phyloP scores from a whole-genome alignment of 2,329 filamentous ascomycete genomes.

The Fusarium temperatum region DNA sequence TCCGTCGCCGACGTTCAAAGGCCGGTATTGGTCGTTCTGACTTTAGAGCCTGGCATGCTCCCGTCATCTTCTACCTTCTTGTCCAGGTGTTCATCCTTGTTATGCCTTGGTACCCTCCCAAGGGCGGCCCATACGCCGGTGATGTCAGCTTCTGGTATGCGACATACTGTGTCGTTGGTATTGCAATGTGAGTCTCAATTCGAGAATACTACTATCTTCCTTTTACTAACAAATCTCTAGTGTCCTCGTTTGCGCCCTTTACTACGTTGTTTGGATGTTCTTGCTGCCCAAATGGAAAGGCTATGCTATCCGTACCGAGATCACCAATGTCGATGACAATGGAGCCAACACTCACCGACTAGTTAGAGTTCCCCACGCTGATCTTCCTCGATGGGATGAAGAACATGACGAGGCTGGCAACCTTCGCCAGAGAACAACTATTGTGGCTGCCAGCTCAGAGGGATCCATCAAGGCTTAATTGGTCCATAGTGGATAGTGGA shows the following conservation, averaged over 20 bases:
- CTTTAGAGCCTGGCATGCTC: constrained; percentile 68
- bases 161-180: constrained; percentile 72
- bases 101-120: constrained; percentile 78
- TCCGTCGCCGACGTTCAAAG: constrained; percentile 63
- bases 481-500: too few species aligned
- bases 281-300: constrained; percentile 61
- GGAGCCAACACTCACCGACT: constrained; percentile 57
- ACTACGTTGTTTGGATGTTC: constrained; percentile 68
- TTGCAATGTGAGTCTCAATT: constrained; percentile 64
- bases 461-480: background rate
- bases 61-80: constrained; percentile 67
- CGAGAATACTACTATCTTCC: accelerated
- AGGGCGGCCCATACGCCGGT: constrained; percentile 65
- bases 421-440: background rate
- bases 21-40: constrained; percentile 58
- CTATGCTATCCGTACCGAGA: constrained; percentile 65
- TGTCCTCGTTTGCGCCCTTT: constrained; percentile 61
- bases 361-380: constrained; percentile 60
- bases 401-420: constrained; percentile 61
- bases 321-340: constrained; percentile 54
- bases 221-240: constrained; percentile 41
- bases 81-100: constrained; percentile 70
- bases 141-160: constrained; percentile 80
- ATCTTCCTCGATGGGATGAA: constrained; percentile 66
- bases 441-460: background rate